Evolutionary conservation across 345 rosid species (phyloP), one percentile per base, ranked within the genome.

Genomic region (Gossypium stocksii): DNA sequence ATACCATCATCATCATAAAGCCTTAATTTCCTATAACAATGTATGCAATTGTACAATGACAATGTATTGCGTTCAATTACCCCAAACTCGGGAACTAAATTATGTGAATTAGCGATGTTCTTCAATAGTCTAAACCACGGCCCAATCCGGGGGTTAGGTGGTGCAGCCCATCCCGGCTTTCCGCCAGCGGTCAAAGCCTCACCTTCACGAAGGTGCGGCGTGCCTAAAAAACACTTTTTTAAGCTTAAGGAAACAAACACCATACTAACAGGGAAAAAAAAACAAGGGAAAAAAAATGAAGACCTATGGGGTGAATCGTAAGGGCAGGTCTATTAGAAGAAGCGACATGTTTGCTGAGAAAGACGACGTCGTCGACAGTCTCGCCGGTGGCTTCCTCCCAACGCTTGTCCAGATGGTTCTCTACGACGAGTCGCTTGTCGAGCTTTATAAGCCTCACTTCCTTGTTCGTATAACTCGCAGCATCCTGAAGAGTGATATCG

Each of bases 301-400:
- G 62, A 83, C 84, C 87, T 7, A 79, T 81, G 0, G 87, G 87
- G 13, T 84, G 87, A 66, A 84, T 27, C 12, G 85, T 84, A 27
- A 84, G 82, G 10, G 87, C 81, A 0, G 87, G 87, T n/a, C 83
- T 77, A 48, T 73, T 80, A 6, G 87, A 82, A 19, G 78, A 82
- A 54, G 85, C 87, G 17, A 78, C 77, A 73, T 84, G 87, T 58
- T 53, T 80, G 78, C 87, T 84, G 59, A 84, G 77, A 54, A 84
- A 82, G 19, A 84, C 79, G 49, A 84, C 80, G 65, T 84, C 87
- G 53, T 73, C 61, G 6, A 84, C 87, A 2, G 69, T 66, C 78
- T 84, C 87, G 23, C 85, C 82, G 34, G 81, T 84, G 7, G 80
- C 87, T 61, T 72, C 83, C 83, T 84, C 81, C 87, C 87, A 84